Percentiles rank a stretch among this genome's conserved stretches.
Conservation (phyloP, 345 rosid genomes). For the Pelargonium nanum region DNA sequence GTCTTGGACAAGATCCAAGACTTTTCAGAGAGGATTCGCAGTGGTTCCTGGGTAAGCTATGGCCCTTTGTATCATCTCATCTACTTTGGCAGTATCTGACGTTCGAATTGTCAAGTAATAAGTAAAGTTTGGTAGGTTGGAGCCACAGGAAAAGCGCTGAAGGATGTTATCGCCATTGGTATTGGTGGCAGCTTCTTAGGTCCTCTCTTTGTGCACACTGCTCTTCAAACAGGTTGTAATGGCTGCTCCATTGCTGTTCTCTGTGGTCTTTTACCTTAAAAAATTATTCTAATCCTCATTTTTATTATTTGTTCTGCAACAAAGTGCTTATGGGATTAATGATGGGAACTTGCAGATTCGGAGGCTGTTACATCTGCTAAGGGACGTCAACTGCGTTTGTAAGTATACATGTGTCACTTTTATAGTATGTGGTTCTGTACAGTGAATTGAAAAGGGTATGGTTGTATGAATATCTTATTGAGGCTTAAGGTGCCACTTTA, state of each 20-base stretch:
- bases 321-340: constrained; percentile 10
- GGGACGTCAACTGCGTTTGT: constrained; percentile 89
- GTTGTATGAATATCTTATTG: neutral
- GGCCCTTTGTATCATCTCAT: neutral
- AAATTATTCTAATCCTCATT: neutral
- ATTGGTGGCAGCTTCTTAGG: constrained; percentile 98
- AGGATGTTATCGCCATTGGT: constrained; percentile 79
- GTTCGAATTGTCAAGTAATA: constrained; percentile 12
- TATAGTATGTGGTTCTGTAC: neutral
- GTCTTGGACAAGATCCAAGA: constrained; percentile 80
- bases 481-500: too few species aligned
- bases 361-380: constrained; percentile 59
- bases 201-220: constrained; percentile 89
- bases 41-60: constrained; percentile 78
- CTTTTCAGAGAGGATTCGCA: constrained; percentile 77
- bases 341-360: constrained; percentile 47
- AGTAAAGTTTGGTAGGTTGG: constrained; percentile 54
- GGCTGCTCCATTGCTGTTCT: neutral
- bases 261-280: neutral
- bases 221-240: constrained; percentile 78
- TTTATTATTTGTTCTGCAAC: constrained; percentile 11
- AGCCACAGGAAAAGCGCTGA: constrained; percentile 79
- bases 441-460: neutral
- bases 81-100: neutral
- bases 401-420: constrained; percentile 20